A percentile compares a stretch with the other conserved stretches of the same genome.
phyloP scores from a whole-genome alignment of 768 basidiomycete genomes.

The Postia placenta region DNA sequence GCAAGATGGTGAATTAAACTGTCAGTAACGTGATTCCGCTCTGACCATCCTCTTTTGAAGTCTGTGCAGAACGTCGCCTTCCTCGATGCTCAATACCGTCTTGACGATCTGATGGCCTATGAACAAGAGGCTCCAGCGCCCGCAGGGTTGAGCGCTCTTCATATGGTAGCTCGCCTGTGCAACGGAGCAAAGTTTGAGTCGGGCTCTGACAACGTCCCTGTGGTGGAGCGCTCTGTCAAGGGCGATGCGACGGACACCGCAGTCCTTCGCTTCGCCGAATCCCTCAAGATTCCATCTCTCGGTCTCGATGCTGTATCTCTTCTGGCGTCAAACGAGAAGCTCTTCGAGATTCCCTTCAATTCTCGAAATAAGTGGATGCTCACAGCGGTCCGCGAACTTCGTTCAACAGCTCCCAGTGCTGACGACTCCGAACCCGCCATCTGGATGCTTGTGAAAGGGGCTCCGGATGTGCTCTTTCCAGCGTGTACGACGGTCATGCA shows the following conservation, averaged over 20 bases:
- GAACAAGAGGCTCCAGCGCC: conserved; percentile 12
- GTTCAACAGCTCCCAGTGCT: conserved; percentile 5
- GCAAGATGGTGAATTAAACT: conserved; percentile 34
- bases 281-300: conserved; percentile 10
- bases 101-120: conserved; percentile 16
- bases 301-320: conserved; percentile 1
- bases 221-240: conserved; percentile 29
- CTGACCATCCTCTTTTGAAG: conserved; percentile 17
- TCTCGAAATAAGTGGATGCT: conserved; percentile 56
- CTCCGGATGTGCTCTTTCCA: conserved; percentile 47
- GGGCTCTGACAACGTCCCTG: conserved; percentile 17
- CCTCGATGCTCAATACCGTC: conserved; percentile 21
- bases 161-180: conserved; percentile 45
- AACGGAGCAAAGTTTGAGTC: conserved; percentile 49
- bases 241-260: conserved; percentile 58
- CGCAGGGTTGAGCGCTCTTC: conserved; percentile 24
- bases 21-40: not conserved
- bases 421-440: conserved; percentile 21
- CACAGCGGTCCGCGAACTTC: conserved; percentile 28
- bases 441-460: conserved; percentile 50
- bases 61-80: conserved; percentile 36
- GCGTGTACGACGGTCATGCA: conserved; percentile 30
- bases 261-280: conserved; percentile 44
- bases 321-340: conserved; percentile 13
- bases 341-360: conserved; percentile 28